These are phyloP conservation scores for Cercophora newfieldiana DNA, from an alignment of 495 filamentous ascomycete species.

Conservation along the genomic window DNA sequence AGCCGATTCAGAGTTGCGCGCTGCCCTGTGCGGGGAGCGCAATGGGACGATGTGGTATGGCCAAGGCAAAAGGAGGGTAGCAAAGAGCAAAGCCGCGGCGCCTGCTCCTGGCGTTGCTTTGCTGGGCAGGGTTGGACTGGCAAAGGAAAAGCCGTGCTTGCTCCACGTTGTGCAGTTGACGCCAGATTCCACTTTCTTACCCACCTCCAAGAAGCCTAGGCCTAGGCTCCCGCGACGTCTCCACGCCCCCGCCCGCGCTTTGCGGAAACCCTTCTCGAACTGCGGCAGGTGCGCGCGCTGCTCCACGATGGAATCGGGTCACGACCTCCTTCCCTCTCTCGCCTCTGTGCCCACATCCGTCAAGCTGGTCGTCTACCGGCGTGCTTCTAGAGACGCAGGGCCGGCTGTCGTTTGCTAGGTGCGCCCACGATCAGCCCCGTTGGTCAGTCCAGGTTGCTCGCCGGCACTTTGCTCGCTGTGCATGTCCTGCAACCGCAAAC, in stretches of 20 bases:
- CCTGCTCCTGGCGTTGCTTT: background rate
- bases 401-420: background rate
- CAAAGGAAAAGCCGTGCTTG: conserved; percentile 14
- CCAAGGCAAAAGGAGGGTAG: background rate
- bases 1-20: background rate
- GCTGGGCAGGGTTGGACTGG: background rate
- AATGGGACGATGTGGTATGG: background rate
- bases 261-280: conserved; percentile 19
- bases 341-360: background rate
- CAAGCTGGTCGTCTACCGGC: background rate
- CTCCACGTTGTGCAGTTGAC: conserved; percentile 11
- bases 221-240: conserved; percentile 22
- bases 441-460: background rate
- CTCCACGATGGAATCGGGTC: conserved; percentile 19
- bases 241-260: conserved; percentile 36
- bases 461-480: background rate
- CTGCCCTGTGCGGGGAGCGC: conserved; percentile 2
- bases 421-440: background rate
- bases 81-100: conserved; percentile 4
- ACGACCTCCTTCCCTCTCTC: background rate
- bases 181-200: conserved; percentile 10
- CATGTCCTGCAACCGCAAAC: background rate
- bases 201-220: conserved; percentile 10
- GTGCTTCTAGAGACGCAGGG: background rate
- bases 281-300: conserved; percentile 19